phyloP scores from a whole-genome alignment of 768 basidiomycete genomes.

The Calocera cornea region DNA sequence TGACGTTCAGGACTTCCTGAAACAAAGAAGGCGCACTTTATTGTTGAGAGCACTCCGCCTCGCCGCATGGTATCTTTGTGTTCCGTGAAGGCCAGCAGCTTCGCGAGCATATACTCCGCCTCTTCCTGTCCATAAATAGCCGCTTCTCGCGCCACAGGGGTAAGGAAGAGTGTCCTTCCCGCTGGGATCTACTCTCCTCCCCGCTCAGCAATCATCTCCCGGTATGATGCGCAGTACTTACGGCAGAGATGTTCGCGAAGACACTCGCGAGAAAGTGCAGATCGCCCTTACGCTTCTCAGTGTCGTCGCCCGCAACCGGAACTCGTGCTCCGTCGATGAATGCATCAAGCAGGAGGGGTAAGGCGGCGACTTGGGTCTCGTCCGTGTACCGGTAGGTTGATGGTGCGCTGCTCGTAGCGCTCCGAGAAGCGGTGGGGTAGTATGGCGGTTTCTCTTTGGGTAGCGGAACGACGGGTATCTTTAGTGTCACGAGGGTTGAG shows the following conservation, averaged over 20 bases:
- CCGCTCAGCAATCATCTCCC: background rate
- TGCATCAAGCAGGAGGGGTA: slow-evolving; percentile 79
- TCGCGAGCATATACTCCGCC: slow-evolving; percentile 69
- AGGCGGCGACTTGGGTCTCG: slow-evolving; percentile 23
- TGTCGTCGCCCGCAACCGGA: slow-evolving; percentile 28
- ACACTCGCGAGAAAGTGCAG: slow-evolving; percentile 88
- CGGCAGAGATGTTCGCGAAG: slow-evolving; percentile 79
- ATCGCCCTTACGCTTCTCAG: slow-evolving; percentile 47
- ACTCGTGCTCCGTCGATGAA: slow-evolving; percentile 55
- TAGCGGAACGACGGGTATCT: slow-evolving; percentile 47
- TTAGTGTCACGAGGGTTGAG: slow-evolving; percentile 46
- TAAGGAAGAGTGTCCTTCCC: slow-evolving; percentile 70
- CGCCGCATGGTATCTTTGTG: slow-evolving; percentile 76
- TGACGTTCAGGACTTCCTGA: background rate
- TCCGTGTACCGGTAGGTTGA: slow-evolving; percentile 47
- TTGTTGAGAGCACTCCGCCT: slow-evolving; percentile 71
- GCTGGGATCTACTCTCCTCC: slow-evolving; percentile 43
- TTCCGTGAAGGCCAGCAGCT: slow-evolving; percentile 76
- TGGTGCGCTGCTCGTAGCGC: slow-evolving; percentile 43
- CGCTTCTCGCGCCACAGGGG: slow-evolving; percentile 45
- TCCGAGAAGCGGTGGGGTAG: slow-evolving; percentile 61
- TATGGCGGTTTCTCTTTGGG: slow-evolving; percentile 28
- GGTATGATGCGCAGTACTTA: slow-evolving; percentile 38
- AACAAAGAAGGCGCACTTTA: slow-evolving; percentile 48
- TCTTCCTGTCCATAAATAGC: slow-evolving; percentile 25